Evolutionary conservation across 2,329 filamentous ascomycete species (phyloP), one percentile per base, ranked within the genome.

Genomic region (Lachnellula arida): DNA sequence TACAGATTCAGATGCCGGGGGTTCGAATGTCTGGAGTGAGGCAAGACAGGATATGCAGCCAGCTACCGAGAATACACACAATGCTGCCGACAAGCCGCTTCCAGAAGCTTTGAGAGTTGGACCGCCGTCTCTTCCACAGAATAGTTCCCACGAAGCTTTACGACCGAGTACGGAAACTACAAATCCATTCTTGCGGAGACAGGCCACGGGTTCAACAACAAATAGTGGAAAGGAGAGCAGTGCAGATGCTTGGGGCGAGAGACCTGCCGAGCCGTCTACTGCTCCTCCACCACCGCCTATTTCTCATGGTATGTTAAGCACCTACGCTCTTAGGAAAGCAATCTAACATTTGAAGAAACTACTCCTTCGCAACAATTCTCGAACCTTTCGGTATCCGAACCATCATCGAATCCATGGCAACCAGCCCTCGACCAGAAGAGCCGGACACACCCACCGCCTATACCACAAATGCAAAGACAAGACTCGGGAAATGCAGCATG

Each of bases 391-490:
- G 47, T 68, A 9, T 59, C 57, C 15, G 63, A 65, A 43, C 56
- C 63, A 23, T 64, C 43, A 25, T 60, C 64, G 37, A 70, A 70
- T 58, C 68, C 68, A 40, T 70, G 68, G 68, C 65, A 68, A 46
- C 63, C 67, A 25, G 57, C 57, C 34, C 46, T 62, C 15, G 54
- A 63, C 34, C 55, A 59, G 17, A 60, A 65, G 50, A n/a, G 58
- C n/a, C 49, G 50, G 5, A 46, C 56, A 11, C 50, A 59, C 42
- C 39, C 53, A 19, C 55, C 58, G 25, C 53, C 55, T 34, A 43
- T 62, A 49, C 60, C 63, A 25, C 55, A 57, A 5, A 28, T 66
- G 12, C 55, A 53, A 43, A 46, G 49, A 35, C 53, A 67, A 55
- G 65, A 67, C 48, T 68, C 63, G 1, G 64, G 63, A 37, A 65